These are phyloP conservation scores for Leccinum boreale DNA, from an alignment of 768 basidiomycete genomes.

Conservation along the genomic window DNA sequence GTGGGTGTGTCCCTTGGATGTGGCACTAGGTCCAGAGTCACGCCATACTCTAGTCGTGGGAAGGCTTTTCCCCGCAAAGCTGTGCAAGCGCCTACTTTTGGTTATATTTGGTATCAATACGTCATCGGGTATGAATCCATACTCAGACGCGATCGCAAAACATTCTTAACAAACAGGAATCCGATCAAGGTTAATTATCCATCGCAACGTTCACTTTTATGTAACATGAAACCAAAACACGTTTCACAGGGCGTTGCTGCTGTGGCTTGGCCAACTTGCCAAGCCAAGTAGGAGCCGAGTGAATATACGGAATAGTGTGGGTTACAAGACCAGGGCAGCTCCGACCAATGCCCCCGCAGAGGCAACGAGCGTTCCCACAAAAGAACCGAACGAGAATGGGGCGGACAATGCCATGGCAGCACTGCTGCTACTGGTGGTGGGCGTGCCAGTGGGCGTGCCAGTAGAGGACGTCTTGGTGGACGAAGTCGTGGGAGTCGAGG, in stretches of 20 bases:
- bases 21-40: no score
- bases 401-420: constrained; percentile 17
- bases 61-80: constrained; percentile 5
- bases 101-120: neutral
- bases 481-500: neutral
- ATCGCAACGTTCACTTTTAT: neutral
- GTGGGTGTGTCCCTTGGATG: no score
- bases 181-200: neutral
- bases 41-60: no score
- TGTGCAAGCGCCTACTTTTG: neutral
- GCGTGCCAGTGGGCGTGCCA: neutral
- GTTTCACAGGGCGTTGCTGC: neutral
- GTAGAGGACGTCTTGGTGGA: neutral
- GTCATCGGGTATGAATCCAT: neutral
- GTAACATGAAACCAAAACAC: constrained; percentile 1
- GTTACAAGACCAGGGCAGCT: constrained; percentile 23
- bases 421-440: neutral
- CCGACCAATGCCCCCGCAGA: constrained; percentile 27
- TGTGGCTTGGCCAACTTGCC: neutral
- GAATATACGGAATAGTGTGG: neutral
- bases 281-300: neutral
- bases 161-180: neutral
- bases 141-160: neutral
- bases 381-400: constrained; percentile 16
- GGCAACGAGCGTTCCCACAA: constrained; percentile 22